phyloP scores from a whole-genome alignment of 2,329 filamentous ascomycete species.

The Fusarium sp. region DNA sequence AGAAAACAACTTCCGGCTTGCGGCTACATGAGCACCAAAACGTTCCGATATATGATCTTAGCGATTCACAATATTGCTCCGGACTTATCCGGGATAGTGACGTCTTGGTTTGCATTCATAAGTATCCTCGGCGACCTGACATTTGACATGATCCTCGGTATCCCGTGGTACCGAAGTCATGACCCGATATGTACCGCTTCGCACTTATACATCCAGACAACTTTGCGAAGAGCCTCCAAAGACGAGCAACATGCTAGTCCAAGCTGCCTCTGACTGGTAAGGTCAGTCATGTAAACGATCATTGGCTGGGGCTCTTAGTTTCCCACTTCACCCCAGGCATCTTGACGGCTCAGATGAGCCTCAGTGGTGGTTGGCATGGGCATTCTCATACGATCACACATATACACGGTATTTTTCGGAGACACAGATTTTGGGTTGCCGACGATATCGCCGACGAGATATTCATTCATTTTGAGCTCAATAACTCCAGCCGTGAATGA shows the following conservation, averaged over 20 bases:
- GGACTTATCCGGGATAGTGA: slow-evolving; percentile 30
- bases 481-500: slow-evolving; percentile 45
- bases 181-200: slow-evolving; percentile 26
- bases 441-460: slow-evolving; percentile 34
- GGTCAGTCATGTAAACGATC: background rate
- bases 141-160: slow-evolving; percentile 40
- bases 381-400: background rate
- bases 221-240: background rate
- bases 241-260: background rate
- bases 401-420: background rate
- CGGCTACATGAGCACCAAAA: slow-evolving; percentile 32
- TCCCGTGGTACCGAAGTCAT: slow-evolving; percentile 34
- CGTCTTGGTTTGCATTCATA: slow-evolving; percentile 28
- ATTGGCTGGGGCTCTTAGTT: background rate
- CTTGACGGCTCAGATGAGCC: background rate
- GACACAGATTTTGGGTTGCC: slow-evolving; percentile 36
- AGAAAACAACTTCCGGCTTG: slow-evolving; percentile 30
- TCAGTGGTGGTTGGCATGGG: background rate
- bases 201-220: slow-evolving; percentile 27
- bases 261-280: background rate
- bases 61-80: slow-evolving; percentile 15
- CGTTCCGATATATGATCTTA: slow-evolving; percentile 25
- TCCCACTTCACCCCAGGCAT: background rate
- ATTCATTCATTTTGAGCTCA: slow-evolving; percentile 47
- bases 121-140: slow-evolving; percentile 33